A percentile compares a stretch with the other conserved stretches of the same genome.
Evolutionary conservation across 1,284 basidiomycete species (phyloP).

Genomic region (Apiotrichum sp.): DNA sequence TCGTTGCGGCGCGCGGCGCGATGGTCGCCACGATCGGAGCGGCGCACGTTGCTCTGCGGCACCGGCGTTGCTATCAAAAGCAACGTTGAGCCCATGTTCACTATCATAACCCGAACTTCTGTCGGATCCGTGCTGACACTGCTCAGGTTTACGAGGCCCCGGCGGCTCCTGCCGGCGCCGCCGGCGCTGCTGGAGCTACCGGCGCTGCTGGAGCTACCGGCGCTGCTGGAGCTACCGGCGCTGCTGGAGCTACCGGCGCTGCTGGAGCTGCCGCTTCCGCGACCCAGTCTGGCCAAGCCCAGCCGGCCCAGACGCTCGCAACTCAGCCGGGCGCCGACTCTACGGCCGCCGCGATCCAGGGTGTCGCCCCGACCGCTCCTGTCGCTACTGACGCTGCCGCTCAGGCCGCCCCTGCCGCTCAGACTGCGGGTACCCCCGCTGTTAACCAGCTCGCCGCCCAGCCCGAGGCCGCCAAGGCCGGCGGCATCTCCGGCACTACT

Average conservation of each 20-base stretch:
- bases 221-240: conserved; percentile 12
- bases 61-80: no score
- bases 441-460: background rate
- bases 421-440: background rate
- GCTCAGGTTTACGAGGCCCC: conserved; percentile 37
- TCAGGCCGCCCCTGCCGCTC: background rate
- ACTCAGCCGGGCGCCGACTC: conserved; percentile 3
- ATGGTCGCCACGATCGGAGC: background rate
- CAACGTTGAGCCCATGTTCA: no score
- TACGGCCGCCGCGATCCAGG: background rate
- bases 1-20: background rate
- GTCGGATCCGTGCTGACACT: background rate
- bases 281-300: background rate
- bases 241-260: background rate
- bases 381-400: conserved; percentile 5
- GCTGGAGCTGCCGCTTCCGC: background rate
- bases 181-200: conserved; percentile 23
- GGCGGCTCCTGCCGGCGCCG: conserved; percentile 7
- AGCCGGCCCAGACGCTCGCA: conserved; percentile 1
- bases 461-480: background rate
- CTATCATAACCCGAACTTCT: no score
- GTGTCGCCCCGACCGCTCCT: conserved; percentile 3
- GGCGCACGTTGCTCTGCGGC: no score
- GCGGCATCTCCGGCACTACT: background rate
- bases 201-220: conserved; percentile 13